Conservation (phyloP, 2,329 filamentous ascomycete genomes). For the Eutypella sp. region DNA sequence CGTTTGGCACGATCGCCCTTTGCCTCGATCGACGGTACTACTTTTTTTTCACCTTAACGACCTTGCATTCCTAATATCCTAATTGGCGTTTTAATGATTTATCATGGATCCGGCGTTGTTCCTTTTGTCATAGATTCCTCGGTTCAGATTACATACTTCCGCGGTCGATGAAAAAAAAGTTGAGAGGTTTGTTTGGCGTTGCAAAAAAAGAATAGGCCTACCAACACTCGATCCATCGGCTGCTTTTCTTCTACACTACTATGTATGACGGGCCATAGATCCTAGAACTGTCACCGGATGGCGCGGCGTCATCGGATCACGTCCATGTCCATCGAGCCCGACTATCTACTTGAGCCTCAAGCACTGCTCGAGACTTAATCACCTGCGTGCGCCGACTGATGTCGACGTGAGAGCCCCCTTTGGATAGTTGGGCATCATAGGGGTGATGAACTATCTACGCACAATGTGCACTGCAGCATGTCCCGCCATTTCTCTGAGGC, state of each 20-base stretch:
- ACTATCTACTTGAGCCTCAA: no score
- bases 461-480: background rate
- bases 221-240: slow-evolving; percentile 11
- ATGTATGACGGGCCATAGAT: slow-evolving; percentile 9
- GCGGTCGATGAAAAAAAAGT: slow-evolving; percentile 26
- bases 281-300: slow-evolving; percentile 5
- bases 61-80: slow-evolving; percentile 19
- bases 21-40: slow-evolving; percentile 5
- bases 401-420: background rate
- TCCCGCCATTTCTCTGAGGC: background rate
- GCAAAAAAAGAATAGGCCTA: slow-evolving; percentile 24
- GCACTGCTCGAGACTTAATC: no score
- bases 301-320: no score
- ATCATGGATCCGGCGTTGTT: slow-evolving; percentile 12
- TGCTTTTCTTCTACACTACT: slow-evolving; percentile 9
- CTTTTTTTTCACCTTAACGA: slow-evolving; percentile 20
- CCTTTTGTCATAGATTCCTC: slow-evolving; percentile 24
- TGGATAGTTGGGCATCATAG: background rate
- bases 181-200: slow-evolving; percentile 25
- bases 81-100: slow-evolving; percentile 23
- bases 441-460: background rate
- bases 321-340: no score
- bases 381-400: no score
- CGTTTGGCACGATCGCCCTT: slow-evolving; percentile 2
- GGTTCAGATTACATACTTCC: slow-evolving; percentile 18